Conservation (phyloP, 2,329 filamentous ascomycete species). For the Ascochyta fabae region DNA sequence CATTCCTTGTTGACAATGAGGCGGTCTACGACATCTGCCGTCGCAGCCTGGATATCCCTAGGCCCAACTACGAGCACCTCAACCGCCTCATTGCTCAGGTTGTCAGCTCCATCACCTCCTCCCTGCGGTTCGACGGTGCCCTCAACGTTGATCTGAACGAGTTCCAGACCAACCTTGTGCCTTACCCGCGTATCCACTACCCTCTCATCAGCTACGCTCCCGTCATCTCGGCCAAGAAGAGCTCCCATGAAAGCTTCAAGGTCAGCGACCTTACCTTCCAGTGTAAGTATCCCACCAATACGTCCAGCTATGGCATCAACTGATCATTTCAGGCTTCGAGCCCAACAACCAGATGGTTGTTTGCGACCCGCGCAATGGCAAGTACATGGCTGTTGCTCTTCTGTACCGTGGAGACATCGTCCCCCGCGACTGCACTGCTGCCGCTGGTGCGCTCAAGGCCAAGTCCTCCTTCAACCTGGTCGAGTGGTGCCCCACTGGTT, state of each 20-base stretch:
- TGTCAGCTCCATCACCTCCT: constrained; percentile 76
- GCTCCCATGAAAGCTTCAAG: constrained; percentile 87
- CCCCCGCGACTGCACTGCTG: constrained; percentile 71
- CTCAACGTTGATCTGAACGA: constrained; percentile 78
- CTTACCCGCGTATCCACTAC: constrained; percentile 77
- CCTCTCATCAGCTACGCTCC: constrained; percentile 76
- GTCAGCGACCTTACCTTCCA: constrained; percentile 78
- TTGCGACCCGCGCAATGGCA: constrained; percentile 75
- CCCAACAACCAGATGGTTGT: constrained; percentile 82
- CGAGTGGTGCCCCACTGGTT: constrained; percentile 77
- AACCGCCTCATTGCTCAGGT: constrained; percentile 77
- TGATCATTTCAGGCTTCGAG: constrained; percentile 66
- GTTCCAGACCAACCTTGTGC: constrained; percentile 79
- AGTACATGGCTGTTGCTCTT: constrained; percentile 77
- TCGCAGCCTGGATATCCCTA: constrained; percentile 72
- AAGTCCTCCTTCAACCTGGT: constrained; percentile 76
- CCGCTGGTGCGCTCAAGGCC: constrained; percentile 71
- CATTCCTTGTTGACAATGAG: constrained; percentile 78
- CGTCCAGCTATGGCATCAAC: constrained; percentile 8
- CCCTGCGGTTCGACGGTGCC: constrained; percentile 73
- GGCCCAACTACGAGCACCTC: constrained; percentile 73
- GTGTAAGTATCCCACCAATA: constrained; percentile 54
- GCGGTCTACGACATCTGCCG: constrained; percentile 78
- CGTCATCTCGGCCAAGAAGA: constrained; percentile 75
- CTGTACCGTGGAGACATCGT: constrained; percentile 76